phyloP scores from a whole-genome alignment of 1,284 basidiomycete species.

The Anthracocystis walkeri region DNA sequence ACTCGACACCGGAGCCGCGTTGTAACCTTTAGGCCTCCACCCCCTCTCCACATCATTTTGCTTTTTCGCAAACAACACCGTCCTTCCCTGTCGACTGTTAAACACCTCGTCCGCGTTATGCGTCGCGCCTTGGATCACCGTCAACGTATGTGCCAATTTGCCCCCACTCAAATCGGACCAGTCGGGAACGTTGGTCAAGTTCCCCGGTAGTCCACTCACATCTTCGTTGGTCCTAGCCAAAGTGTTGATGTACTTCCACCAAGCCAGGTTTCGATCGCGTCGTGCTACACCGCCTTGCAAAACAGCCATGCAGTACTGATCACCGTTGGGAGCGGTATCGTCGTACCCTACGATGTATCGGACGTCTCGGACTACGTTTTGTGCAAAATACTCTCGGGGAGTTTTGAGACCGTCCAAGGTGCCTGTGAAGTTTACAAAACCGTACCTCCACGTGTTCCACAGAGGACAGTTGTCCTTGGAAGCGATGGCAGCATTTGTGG shows the following conservation, averaged over 20 bases:
- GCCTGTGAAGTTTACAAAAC: conserved; percentile 61
- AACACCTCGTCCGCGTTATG: conserved; percentile 64
- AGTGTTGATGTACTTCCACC: conserved; percentile 67
- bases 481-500: conserved; percentile 47
- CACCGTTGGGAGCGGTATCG: conserved; percentile 54
- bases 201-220: conserved; percentile 58
- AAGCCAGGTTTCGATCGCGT: conserved; percentile 63
- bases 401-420: conserved; percentile 48
- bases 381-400: conserved; percentile 58
- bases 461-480: conserved; percentile 42
- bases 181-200: conserved; percentile 53
- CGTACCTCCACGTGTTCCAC: conserved; percentile 68
- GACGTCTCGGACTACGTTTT: conserved; percentile 61
- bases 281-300: conserved; percentile 62
- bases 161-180: conserved; percentile 55
- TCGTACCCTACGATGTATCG: conserved; percentile 63
- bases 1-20: neutral
- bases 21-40: conserved; percentile 62
- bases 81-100: conserved; percentile 49
- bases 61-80: conserved; percentile 57
- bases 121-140: conserved; percentile 58
- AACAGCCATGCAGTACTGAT: conserved; percentile 66
- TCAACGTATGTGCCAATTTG: conserved; percentile 52
- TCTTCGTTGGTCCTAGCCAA: conserved; percentile 59
- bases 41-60: conserved; percentile 49